Conservation (phyloP, 345 rosid species). For the Schrenkiella parvula region DNA sequence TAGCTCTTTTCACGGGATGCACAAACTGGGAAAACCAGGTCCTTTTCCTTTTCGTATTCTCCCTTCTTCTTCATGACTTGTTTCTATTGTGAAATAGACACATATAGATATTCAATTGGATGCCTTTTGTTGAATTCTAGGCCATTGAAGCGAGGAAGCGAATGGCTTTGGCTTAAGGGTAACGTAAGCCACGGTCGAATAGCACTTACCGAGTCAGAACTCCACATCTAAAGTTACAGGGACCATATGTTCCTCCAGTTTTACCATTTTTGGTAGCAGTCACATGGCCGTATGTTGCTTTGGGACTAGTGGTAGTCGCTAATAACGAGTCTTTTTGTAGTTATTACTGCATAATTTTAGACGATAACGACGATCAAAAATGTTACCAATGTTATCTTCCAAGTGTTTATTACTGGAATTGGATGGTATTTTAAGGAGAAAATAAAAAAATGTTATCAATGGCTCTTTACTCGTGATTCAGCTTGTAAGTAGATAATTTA, state of each 20-base stretch:
- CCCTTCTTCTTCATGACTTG: neutral
- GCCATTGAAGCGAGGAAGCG: conserved; percentile 22
- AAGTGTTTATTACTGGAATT: neutral
- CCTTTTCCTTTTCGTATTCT: neutral
- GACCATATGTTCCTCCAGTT: neutral
- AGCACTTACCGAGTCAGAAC: neutral
- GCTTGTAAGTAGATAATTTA: neutral
- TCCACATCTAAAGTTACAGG: neutral
- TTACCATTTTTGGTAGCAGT: conserved; percentile 2
- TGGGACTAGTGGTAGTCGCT: neutral
- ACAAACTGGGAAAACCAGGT: conserved; percentile 73
- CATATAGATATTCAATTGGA: neutral
- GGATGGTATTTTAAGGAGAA: neutral
- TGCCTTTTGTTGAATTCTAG: conserved; percentile 11
- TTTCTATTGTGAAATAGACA: neutral
- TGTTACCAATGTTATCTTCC: no score
- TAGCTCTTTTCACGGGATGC: conserved; percentile 45
- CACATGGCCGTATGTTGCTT: neutral
- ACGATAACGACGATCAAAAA: no score
- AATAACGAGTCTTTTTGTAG: neutral
- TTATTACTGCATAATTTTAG: neutral
- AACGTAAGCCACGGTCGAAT: neutral
- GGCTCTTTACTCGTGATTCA: neutral
- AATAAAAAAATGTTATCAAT: neutral
- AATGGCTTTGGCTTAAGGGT: conserved; percentile 14